Evolutionary conservation across 176 grass and related monocot species (phyloP), one percentile per base, ranked within the genome.

Genomic region (Areca catechu): DNA sequence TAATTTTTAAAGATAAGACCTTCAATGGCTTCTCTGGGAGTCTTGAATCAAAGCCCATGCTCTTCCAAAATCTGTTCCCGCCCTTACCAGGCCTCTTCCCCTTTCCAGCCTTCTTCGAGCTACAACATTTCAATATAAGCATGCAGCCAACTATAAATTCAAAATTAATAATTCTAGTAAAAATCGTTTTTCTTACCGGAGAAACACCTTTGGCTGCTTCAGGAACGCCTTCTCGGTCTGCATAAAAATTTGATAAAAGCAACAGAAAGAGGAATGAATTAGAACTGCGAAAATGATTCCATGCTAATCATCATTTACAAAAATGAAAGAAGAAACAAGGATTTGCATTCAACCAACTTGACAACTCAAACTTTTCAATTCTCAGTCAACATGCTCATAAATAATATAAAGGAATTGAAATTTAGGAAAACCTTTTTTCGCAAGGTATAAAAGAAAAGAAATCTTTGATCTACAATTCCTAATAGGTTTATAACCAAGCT

Each of bases 11-110:
- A 60, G 23, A n/a, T 18, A 15, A 60, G 25, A 60, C 57, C 57
- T 60, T 60, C 57, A 60, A 60, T 60, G 9, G 57, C 57, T 19
- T 60, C 57, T 16, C 57, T 60, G 0, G 57, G 57, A 28, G 57
- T 60, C 25, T 60, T 60, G 57, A 60, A 60, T 25, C 57, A 25
- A 60, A 60, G 57, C 18, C 57, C 57, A 19, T 28, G 24, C 57
- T 60, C 57, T 60, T 60, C 57, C 57, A 60, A 28, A 60, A 60
- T 60, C 57, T 60, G 24, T 60, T 60, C 25, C 57, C 57, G 1
- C 57, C 57, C 57, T 60, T 60, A 25, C 57, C 57, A 60, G 57
- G 57, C 57, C 57, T 60, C 57, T 60, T 60, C 18, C 57, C 57
- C 57, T 60, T 60, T 60, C 57, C 57, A 30, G 57, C 25, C 29